A percentile compares a stretch with the other conserved stretches of the same genome.
Conservation (phyloP, 208 protist genomes). For the Trichomonas gallinae region DNA sequence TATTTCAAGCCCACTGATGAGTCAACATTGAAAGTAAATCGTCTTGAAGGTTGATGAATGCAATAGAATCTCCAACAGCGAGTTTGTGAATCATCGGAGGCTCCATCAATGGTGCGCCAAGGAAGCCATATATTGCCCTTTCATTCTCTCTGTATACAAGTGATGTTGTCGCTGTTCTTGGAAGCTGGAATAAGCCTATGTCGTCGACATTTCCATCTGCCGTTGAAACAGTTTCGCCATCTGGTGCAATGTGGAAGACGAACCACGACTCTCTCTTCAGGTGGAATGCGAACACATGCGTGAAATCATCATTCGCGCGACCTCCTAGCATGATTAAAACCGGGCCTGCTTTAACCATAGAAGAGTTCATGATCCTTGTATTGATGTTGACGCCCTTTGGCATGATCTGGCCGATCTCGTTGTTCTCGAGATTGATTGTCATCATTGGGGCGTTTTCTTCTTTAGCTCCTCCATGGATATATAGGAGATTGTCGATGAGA, state of each 20-base stretch:
- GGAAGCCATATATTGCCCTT: neutral
- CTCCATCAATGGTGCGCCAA: neutral
- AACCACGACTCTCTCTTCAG: neutral
- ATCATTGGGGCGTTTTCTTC: neutral
- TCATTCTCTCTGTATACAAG: neutral
- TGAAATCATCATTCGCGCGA: neutral
- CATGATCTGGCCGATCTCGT: neutral
- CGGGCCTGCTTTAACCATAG: neutral
- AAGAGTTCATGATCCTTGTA: neutral
- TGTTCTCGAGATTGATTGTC: neutral
- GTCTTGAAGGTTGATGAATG: neutral
- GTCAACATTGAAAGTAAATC: neutral
- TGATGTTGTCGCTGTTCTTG: neutral
- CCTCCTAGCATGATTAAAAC: neutral
- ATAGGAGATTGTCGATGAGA: neutral
- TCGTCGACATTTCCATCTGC: neutral
- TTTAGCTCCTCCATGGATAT: neutral
- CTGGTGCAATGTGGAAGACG: neutral
- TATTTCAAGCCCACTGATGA: no score
- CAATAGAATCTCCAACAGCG: neutral
- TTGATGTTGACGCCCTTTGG: neutral
- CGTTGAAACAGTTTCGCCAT: neutral
- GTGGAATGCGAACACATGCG: neutral
- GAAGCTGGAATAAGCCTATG: neutral
- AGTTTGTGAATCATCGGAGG: neutral